These are phyloP conservation scores for Pseudozyma sp. DNA, from an alignment of 1,284 basidiomycete species.

Conservation along the genomic window DNA sequence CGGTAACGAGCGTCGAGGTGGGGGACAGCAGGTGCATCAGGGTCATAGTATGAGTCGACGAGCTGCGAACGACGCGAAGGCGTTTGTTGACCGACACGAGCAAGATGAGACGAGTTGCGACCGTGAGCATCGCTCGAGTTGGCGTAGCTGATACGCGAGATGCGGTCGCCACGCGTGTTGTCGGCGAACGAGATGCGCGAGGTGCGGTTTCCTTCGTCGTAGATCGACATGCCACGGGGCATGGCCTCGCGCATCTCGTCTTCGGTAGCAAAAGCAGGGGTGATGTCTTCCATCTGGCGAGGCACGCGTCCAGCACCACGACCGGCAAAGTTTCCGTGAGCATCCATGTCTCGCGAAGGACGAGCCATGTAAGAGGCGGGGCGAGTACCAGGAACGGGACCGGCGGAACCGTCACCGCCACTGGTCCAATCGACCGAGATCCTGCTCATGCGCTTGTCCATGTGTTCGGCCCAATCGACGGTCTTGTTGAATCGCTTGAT, in stretches of 20 bases:
- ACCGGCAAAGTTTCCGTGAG: constrained; percentile 44
- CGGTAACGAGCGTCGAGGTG: constrained; percentile 42
- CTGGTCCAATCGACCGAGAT: constrained; percentile 64
- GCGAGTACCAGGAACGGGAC: constrained; percentile 56
- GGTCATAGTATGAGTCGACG: constrained; percentile 58
- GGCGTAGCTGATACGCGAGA: constrained; percentile 59
- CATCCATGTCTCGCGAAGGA: constrained; percentile 49
- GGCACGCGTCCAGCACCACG: constrained; percentile 52
- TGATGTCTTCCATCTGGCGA: constrained; percentile 54
- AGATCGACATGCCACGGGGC: constrained; percentile 52
- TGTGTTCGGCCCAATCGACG: constrained; percentile 65
- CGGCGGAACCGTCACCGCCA: constrained; percentile 61
- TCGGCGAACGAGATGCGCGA: constrained; percentile 57
- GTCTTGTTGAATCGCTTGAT: constrained; percentile 67
- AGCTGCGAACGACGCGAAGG: constrained; percentile 41
- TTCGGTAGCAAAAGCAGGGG: constrained; percentile 43
- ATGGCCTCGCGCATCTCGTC: constrained; percentile 56
- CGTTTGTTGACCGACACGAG: constrained; percentile 43
- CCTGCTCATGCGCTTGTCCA: constrained; percentile 67
- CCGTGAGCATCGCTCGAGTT: constrained; percentile 53
- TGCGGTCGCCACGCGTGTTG: constrained; percentile 57
- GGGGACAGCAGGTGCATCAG: constrained; percentile 54
- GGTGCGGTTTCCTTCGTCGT: constrained; percentile 51
- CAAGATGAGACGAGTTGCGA: constrained; percentile 36
- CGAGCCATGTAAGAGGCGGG: constrained; percentile 57